Evolutionary conservation across 176 grass and related monocot species (phyloP), one percentile per base, ranked within the genome.

Genomic region (Musa acuminata): DNA sequence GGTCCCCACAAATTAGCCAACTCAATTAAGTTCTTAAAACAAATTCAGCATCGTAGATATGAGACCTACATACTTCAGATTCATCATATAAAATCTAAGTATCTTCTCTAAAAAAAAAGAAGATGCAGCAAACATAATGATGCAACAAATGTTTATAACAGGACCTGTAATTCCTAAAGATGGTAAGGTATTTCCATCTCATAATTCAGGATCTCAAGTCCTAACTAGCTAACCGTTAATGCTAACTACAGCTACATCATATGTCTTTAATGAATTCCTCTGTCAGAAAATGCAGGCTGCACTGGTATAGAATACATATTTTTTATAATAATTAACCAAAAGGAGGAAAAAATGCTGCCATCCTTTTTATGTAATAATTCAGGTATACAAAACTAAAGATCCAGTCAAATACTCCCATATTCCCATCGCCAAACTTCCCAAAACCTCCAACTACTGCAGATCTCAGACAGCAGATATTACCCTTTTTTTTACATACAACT

Each of bases 161-260:
- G 9, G 23, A 26, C 23, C 63, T 24, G 23, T 9, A 65, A 26
- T 1, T 65, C 3, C 58, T 62, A 20, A 62, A 62, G 58, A 22
- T 1, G 58, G 8, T 1, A 20, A 21, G n/a, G 8, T 4, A 62
- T 62, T 62, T 62, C 17, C 13, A 25, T 26, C 22, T 11, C 35
- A 13, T 26, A 25, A 27, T 26, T 13, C 63, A 65, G 62, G 21
- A 24, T 24, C 22, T 26, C 13, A 43, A 43, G 35, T 43, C 4
- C 35, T 3, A 43, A 43, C 35, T 43, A 43, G 0, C 4, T 43
- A 43, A 43, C 35, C 35, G 4, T 43, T 43, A 6, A 43, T 65
- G 71, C 77, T 11, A 93, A 79, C 70, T 90, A 77, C 74, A 87
- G 91, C 52, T 85, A 9, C 52, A 83, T 79, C 16, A 90, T 82